These are phyloP conservation scores for Russula compacta DNA, from an alignment of 768 basidiomycete genomes.

Conservation along the genomic window DNA sequence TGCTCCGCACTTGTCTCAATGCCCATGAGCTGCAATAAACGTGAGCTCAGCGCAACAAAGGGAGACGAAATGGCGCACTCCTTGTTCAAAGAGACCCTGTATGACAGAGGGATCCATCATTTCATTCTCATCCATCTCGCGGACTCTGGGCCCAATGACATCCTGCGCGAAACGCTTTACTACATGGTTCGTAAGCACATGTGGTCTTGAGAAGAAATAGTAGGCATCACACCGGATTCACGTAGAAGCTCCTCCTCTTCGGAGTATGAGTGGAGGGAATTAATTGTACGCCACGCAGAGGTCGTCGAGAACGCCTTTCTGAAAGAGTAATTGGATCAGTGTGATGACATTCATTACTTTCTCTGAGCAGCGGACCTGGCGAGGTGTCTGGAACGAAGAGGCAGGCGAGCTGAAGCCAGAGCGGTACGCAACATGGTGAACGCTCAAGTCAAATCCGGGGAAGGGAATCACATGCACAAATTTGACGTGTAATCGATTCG, in stretches of 20 bases:
- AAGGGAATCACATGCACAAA: constrained; percentile 10
- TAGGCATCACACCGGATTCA: constrained; percentile 60
- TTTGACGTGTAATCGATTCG: neutral
- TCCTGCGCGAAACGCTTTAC: constrained; percentile 86
- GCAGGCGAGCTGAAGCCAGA: neutral
- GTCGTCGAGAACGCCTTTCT: constrained; percentile 21
- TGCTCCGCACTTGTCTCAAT: constrained; percentile 83
- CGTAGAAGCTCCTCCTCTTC: constrained; percentile 94
- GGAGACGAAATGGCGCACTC: constrained; percentile 41
- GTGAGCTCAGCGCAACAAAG: neutral
- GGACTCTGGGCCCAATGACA: constrained; percentile 82
- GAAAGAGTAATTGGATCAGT: neutral
- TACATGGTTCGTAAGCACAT: constrained; percentile 26
- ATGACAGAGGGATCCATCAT: constrained; percentile 85
- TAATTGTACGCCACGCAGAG: constrained; percentile 24
- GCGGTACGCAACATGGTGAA: constrained; percentile 24
- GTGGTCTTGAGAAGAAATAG: neutral
- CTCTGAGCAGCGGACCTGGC: neutral
- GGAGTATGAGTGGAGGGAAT: constrained; percentile 74
- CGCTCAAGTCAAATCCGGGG: neutral
- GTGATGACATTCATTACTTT: constrained; percentile 17
- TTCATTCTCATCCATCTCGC: constrained; percentile 98
- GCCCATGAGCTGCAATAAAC: constrained; percentile 73
- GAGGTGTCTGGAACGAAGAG: neutral
- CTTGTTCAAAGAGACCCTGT: constrained; percentile 87